phyloP scores from a whole-genome alignment of 2,329 filamentous ascomycete species.

The Aspergillus fischeri region DNA sequence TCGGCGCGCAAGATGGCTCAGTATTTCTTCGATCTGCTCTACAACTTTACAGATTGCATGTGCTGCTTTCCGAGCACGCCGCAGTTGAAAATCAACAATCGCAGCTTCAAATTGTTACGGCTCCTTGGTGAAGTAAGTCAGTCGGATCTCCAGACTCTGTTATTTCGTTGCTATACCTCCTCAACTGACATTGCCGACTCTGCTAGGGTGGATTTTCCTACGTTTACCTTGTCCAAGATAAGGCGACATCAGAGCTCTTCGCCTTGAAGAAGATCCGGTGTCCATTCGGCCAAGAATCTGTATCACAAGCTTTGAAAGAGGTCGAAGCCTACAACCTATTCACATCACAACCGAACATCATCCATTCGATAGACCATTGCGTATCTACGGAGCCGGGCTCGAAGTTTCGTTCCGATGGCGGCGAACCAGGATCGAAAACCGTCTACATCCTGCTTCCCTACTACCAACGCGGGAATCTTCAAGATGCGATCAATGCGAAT shows the following conservation, averaged over 20 bases:
- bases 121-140: conserved; percentile 77
- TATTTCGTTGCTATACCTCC: conserved; percentile 3
- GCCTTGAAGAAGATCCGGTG: conserved; percentile 98
- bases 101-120: conserved; percentile 92
- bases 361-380: conserved; percentile 76
- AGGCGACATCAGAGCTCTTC: conserved; percentile 74
- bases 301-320: conserved; percentile 90
- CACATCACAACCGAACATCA: conserved; percentile 76
- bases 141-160: background rate
- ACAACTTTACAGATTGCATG: conserved; percentile 90
- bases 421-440: conserved; percentile 69
- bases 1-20: conserved; percentile 61
- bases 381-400: conserved; percentile 67
- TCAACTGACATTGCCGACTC: conserved; percentile 6
- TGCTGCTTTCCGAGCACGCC: conserved; percentile 94
- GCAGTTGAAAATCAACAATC: conserved; percentile 89
- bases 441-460: conserved; percentile 96
- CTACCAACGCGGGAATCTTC: conserved; percentile 89
- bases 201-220: conserved; percentile 90
- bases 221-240: conserved; percentile 97
- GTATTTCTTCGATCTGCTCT: conserved; percentile 81
- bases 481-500: conserved; percentile 98
- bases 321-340: conserved; percentile 96
- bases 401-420: conserved; percentile 53
- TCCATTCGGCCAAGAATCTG: conserved; percentile 94